A percentile compares a stretch with the other conserved stretches of the same genome.
Conservation (phyloP, 1,139 yeast genomes). For the Candida anutae region DNA sequence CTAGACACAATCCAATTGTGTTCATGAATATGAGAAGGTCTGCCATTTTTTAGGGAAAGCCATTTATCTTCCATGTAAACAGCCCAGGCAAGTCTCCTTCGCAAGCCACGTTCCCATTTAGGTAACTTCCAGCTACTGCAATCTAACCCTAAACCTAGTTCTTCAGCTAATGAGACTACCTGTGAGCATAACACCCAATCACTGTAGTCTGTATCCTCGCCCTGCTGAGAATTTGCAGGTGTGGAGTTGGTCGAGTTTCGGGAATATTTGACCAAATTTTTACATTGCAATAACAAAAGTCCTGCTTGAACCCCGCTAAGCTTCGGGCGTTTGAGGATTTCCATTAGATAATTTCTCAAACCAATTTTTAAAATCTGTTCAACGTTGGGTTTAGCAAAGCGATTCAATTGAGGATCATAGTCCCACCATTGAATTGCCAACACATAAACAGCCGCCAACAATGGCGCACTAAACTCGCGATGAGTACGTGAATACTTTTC, state of each 20-base stretch:
- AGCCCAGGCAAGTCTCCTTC: constrained; percentile 89
- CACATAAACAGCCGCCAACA: constrained; percentile 68
- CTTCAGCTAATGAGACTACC: constrained; percentile 79
- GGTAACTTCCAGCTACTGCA: constrained; percentile 87
- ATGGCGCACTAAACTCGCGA: constrained; percentile 70
- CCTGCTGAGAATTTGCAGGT: constrained; percentile 2
- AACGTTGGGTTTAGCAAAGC: constrained; percentile 60
- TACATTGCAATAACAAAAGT: constrained; percentile 56
- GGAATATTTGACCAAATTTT: constrained; percentile 26
- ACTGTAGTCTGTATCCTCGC: constrained; percentile 43
- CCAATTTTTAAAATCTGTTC: constrained; percentile 39
- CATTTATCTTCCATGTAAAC: constrained; percentile 86
- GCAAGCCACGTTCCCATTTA: constrained; percentile 82
- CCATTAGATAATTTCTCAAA: constrained; percentile 54
- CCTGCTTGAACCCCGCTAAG: constrained; percentile 80
- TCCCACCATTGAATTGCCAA: constrained; percentile 83
- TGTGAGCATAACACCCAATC: constrained; percentile 87
- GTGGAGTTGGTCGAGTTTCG: constrained; percentile 4
- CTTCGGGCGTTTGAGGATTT: constrained; percentile 66
- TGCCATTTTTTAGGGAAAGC: constrained; percentile 67
- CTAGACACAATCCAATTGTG: constrained; percentile 63
- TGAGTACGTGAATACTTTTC: constrained; percentile 74
- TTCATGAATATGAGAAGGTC: constrained; percentile 70
- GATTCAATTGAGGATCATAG: constrained; percentile 60
- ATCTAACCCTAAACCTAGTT: constrained; percentile 76